Base-by-base conservation (phyloP, 1,284 basidiomycete species). In the Melampsora larici-populina region DNA sequence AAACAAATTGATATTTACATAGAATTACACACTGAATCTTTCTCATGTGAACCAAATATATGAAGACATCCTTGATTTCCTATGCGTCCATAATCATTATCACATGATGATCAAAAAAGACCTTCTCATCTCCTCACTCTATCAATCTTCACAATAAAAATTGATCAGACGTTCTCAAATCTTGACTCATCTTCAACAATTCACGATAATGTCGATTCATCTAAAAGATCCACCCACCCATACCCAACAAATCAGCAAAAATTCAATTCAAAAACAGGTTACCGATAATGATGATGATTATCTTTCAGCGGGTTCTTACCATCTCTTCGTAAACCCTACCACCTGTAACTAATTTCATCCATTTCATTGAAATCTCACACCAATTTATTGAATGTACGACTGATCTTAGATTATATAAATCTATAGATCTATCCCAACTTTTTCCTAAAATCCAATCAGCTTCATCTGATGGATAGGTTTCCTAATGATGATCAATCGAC, bases 121-220 rank as follows among this genome's bases (percentile, higher is more conserved):
- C 15, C 66, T 49, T 46, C 11, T 68, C 48, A 40, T 26, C 21
- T n/a, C n/a, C 15, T n/a, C 17, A 24, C 29, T 4, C 21, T 26
- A 46, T 29, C 51, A 24, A 11, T 24, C 62, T 29, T 60, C n/a
- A 24, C 60, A 49, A 75, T 24, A 75, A 24, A 36, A 75, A 49
- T 40, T 18, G 33, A 13, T 40, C 63, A 24, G 65, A n/a, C 2
- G 43, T 24, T 31, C 60, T 65, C 24, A 69, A 66, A 21, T 40
- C 58, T 26, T 65, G 49, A 21, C 58, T 43, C 74, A 77, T 62
- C 58, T 64, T 70, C 40, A 77, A 64, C 58, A 77, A 70, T 68
- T 77, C 74, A 40, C 74, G 66, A 49, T 77, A 77, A 51, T 77
- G 74, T 2, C 74, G 74, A 40, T 77, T 77, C 74, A 77, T 77